Evolutionary conservation across 2,329 filamentous ascomycete genomes (phyloP).

Genomic region (Ophiostoma triangulosporum): DNA sequence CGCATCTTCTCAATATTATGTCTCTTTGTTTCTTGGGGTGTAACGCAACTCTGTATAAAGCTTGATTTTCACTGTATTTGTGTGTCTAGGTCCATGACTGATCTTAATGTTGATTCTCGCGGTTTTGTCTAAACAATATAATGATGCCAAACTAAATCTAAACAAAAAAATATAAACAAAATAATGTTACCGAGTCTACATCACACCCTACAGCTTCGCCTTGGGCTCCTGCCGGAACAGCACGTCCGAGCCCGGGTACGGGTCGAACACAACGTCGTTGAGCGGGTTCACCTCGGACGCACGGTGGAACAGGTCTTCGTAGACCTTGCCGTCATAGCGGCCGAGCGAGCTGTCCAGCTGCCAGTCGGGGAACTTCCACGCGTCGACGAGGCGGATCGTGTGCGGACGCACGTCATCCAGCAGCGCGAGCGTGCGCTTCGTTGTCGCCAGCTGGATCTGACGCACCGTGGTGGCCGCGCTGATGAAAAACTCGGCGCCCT

Average conservation of each 20-base stretch:
- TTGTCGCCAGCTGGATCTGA: constrained; percentile 58
- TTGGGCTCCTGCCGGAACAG: constrained; percentile 27
- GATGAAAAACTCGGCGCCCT: constrained; percentile 40
- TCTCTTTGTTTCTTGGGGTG: too few relatives aligned
- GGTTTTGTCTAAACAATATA: too few relatives aligned
- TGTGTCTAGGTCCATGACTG: too few relatives aligned
- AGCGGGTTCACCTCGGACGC: constrained; percentile 61
- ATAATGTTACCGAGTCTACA: background rate
- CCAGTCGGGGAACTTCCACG: constrained; percentile 69
- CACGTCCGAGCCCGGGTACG: constrained; percentile 49
- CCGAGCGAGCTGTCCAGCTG: constrained; percentile 60
- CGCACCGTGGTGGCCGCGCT: constrained; percentile 29
- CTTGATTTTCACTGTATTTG: too few relatives aligned
- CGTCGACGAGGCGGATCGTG: constrained; percentile 56
- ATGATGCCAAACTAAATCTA: too few relatives aligned
- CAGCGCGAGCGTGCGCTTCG: constrained; percentile 49
- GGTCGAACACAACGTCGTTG: constrained; percentile 58
- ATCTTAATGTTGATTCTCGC: too few relatives aligned
- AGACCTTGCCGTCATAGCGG: constrained; percentile 59
- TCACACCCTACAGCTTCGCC: background rate
- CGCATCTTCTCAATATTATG: too few relatives aligned
- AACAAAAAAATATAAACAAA: too few relatives aligned
- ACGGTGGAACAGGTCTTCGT: constrained; percentile 62
- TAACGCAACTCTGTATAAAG: too few relatives aligned
- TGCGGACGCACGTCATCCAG: constrained; percentile 62